These are phyloP conservation scores for Epichloe sibirici DNA, from an alignment of 2,329 filamentous ascomycete species.

Conservation along the genomic window DNA sequence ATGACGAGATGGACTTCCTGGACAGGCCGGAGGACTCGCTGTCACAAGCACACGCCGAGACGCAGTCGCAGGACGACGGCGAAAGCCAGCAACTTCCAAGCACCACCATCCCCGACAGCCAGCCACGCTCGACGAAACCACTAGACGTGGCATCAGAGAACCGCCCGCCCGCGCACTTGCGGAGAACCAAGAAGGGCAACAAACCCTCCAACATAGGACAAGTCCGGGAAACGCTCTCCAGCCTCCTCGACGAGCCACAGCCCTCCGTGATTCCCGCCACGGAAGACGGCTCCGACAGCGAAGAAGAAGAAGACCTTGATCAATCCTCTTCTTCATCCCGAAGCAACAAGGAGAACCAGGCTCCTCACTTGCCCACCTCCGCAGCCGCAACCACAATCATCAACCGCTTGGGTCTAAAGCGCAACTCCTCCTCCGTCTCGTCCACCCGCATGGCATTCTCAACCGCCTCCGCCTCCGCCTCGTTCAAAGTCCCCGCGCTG, in stretches of 20 bases:
- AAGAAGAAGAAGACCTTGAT: conserved; percentile 16
- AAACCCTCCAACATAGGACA: conserved; percentile 68
- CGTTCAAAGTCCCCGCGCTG: conserved; percentile 58
- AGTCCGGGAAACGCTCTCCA: conserved; percentile 72
- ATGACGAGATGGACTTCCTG: conserved; percentile 67
- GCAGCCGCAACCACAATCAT: conserved; percentile 33
- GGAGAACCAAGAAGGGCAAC: conserved; percentile 48
- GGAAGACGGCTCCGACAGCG: conserved; percentile 23
- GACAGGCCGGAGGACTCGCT: conserved; percentile 29
- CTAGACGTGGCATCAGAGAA: conserved; percentile 23
- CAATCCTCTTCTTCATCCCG: conserved; percentile 9
- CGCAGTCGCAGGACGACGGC: conserved; percentile 17
- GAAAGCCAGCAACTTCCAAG: conserved; percentile 18
- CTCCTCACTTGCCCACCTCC: conserved; percentile 23
- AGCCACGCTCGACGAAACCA: conserved; percentile 29
- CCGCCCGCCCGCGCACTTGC: conserved; percentile 40
- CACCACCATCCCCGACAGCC: conserved; percentile 37
- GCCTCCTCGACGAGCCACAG: conserved; percentile 53
- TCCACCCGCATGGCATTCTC: conserved; percentile 45
- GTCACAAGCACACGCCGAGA: conserved; percentile 21
- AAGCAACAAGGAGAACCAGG: conserved; percentile 39
- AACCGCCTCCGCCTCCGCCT: conserved; percentile 29
- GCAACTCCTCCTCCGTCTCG: conserved; percentile 27
- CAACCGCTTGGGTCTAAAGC: conserved; percentile 62
- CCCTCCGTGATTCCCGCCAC: conserved; percentile 36